These are phyloP conservation scores for Pleurotus giganteus DNA, from an alignment of 768 basidiomycete genomes.

Conservation along the genomic window DNA sequence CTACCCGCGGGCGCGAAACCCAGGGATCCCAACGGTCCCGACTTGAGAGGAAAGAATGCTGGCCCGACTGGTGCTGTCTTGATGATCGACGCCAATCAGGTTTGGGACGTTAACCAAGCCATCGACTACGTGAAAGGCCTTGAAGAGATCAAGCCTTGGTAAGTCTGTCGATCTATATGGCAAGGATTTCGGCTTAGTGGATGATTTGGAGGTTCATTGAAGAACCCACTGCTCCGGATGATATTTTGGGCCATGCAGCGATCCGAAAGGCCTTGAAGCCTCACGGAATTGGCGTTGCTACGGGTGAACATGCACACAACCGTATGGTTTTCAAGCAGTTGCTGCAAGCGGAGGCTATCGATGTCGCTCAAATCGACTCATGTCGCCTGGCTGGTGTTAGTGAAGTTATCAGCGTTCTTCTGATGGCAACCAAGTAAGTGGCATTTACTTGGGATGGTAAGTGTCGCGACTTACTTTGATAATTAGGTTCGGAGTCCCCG, in stretches of 20 bases:
- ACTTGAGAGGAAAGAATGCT: conserved; percentile 84
- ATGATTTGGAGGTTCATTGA: conserved; percentile 73
- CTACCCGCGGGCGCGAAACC: conserved; percentile 58
- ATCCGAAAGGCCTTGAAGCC: conserved; percentile 77
- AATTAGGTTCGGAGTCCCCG: conserved; percentile 72
- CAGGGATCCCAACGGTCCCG: conserved; percentile 60
- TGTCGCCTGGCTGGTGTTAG: conserved; percentile 92
- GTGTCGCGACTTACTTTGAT: neutral
- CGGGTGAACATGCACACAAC: conserved; percentile 94
- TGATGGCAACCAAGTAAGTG: conserved; percentile 84
- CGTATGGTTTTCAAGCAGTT: conserved; percentile 96
- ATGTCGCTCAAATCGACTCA: conserved; percentile 94
- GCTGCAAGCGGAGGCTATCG: conserved; percentile 84
- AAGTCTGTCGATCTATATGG: conserved; percentile 12
- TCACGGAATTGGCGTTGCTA: conserved; percentile 85
- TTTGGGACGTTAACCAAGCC: conserved; percentile 92
- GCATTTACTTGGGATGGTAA: neutral
- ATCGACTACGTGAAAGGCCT: conserved; percentile 87
- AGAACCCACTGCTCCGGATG: conserved; percentile 91
- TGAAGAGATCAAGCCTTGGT: conserved; percentile 85
- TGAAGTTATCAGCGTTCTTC: conserved; percentile 84
- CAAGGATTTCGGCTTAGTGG: neutral
- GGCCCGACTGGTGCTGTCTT: conserved; percentile 92
- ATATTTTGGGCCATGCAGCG: conserved; percentile 81
- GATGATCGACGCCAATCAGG: conserved; percentile 98